Conservation (phyloP, 2,329 filamentous ascomycete species). For the Akanthomyces muscarius region DNA sequence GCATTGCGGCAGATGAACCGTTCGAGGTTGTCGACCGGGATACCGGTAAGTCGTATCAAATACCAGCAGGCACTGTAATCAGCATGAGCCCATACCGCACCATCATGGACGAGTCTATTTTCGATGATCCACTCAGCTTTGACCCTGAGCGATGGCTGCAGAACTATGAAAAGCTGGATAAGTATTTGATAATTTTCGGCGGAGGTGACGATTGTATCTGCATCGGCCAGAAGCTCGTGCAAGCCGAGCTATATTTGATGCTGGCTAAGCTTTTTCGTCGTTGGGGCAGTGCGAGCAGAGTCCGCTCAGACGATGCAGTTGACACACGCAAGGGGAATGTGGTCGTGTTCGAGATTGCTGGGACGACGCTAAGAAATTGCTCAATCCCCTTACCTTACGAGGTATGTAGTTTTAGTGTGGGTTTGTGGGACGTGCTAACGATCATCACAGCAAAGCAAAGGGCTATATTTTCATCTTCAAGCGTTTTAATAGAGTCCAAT, state of each 20-base stretch:
- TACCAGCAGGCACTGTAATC: constrained; percentile 33
- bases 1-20: constrained; percentile 40
- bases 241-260: constrained; percentile 35
- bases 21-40: constrained; percentile 28
- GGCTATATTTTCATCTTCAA: too few relatives aligned
- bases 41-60: constrained; percentile 26
- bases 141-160: constrained; percentile 35
- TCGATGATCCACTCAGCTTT: constrained; percentile 31
- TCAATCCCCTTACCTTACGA: constrained; percentile 38
- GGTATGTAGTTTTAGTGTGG: too few relatives aligned
- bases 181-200: constrained; percentile 33
- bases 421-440: too few relatives aligned
- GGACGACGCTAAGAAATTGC: constrained; percentile 33
- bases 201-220: constrained; percentile 34
- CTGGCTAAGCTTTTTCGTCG: constrained; percentile 36
- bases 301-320: constrained; percentile 27
- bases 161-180: constrained; percentile 30
- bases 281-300: constrained; percentile 34
- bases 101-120: constrained; percentile 33
- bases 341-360: constrained; percentile 32
- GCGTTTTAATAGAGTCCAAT: too few relatives aligned
- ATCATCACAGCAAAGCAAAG: too few relatives aligned
- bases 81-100: constrained; percentile 37
- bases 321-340: constrained; percentile 32
- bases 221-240: constrained; percentile 36